phyloP scores from a whole-genome alignment of 2,329 filamentous ascomycete genomes.

The Xylariaceae sp. region DNA sequence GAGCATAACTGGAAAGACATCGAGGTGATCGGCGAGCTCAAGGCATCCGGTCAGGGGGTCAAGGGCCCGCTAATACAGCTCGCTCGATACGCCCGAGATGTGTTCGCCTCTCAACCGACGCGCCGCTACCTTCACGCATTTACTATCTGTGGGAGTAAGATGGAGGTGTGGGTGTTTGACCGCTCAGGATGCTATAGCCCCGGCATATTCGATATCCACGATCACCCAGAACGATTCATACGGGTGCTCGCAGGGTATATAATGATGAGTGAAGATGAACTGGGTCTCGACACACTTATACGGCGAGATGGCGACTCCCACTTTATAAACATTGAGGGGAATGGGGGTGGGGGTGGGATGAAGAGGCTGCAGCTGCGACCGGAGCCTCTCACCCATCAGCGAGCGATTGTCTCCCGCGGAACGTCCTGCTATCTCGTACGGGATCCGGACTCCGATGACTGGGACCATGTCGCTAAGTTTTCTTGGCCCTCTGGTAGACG shows the following conservation, averaged over 20 bases:
- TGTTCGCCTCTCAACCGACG: slow-evolving; percentile 32
- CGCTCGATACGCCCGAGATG: not conserved
- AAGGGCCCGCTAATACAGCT: not conserved
- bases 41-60: not conserved
- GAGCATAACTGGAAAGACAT: not conserved
- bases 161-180: slow-evolving; percentile 37
- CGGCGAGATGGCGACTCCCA: not conserved
- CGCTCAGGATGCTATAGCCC: slow-evolving; percentile 34
- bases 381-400: not conserved
- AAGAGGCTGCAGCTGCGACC: not conserved
- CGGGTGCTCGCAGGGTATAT: slow-evolving; percentile 27
- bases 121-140: slow-evolving; percentile 37
- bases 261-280: not conserved
- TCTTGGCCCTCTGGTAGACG: slow-evolving; percentile 33
- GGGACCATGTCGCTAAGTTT: slow-evolving; percentile 31
- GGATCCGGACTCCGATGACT: slow-evolving; percentile 23
- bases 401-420: not conserved
- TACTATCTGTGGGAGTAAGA: slow-evolving; percentile 30
- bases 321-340: not conserved
- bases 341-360: not conserved
- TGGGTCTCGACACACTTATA: not conserved
- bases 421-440: slow-evolving; percentile 26
- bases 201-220: slow-evolving; percentile 30
- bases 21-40: not conserved
- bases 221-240: slow-evolving; percentile 29